Percentiles rank a stretch among this genome's conserved stretches.
phyloP scores from a whole-genome alignment of 225 moss, liverwort and hornwort genomes.

The Marchantia paleacea region DNA sequence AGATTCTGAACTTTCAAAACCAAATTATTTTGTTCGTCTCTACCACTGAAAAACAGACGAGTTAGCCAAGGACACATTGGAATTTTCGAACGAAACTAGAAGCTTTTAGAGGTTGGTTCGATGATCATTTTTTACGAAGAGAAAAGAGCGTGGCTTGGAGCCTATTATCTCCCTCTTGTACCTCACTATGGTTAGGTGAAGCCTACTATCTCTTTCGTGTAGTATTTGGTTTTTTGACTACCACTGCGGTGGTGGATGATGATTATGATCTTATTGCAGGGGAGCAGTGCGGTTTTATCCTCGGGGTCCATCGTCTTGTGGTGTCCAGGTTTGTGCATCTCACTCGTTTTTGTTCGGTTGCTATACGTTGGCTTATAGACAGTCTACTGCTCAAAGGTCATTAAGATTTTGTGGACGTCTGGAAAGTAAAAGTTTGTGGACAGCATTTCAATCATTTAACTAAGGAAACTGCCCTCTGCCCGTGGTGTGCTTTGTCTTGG shows the following conservation, averaged over 20 bases:
- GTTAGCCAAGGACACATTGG: neutral
- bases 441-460: neutral
- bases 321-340: conserved; percentile 47
- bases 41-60: neutral
- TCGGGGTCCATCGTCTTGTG: conserved; percentile 70
- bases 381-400: neutral
- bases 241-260: neutral
- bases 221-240: neutral
- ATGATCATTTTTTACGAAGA: neutral
- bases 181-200: neutral
- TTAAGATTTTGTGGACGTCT: neutral
- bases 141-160: neutral
- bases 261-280: conserved; percentile 34
- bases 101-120: neutral
- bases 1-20: neutral
- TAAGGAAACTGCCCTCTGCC: neutral
- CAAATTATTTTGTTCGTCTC: neutral
- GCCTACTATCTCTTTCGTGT: neutral
- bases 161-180: neutral
- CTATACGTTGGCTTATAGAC: neutral
- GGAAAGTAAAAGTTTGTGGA: neutral
- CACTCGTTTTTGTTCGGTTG: neutral
- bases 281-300: conserved; percentile 93
- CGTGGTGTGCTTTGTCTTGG: too few species aligned
- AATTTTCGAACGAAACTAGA: neutral